These are phyloP conservation scores for Aegilops umbellulata DNA, from an alignment of 176 grass and related monocot species.

Conservation along the genomic window DNA sequence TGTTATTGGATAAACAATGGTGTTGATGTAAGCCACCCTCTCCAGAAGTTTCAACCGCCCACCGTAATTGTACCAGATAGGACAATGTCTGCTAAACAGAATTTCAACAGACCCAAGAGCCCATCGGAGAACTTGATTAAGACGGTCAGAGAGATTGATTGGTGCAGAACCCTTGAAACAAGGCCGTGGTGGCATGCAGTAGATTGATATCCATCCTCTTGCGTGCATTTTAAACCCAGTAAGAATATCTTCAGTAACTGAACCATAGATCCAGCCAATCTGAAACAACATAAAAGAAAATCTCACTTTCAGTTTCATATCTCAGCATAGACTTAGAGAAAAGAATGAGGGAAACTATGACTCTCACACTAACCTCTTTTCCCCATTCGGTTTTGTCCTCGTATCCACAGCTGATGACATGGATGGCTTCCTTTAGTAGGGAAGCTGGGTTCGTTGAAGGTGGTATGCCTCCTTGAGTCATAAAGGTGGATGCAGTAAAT, in stretches of 20 bases:
- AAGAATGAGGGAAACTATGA: neutral
- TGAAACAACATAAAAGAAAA: conserved; percentile 31
- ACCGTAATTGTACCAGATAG: conserved; percentile 91
- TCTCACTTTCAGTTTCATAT: neutral
- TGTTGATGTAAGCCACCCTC: conserved; percentile 96
- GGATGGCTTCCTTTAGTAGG: conserved; percentile 96
- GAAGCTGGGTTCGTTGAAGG: conserved; percentile 89
- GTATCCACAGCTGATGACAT: conserved; percentile 96
- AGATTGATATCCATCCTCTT: conserved; percentile 95
- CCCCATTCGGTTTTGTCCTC: conserved; percentile 99
- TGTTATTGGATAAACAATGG: conserved; percentile 95
- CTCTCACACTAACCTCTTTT: conserved; percentile 78
- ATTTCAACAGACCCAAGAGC: conserved; percentile 97
- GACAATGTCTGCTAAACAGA: conserved; percentile 92
- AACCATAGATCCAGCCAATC: conserved; percentile 99
- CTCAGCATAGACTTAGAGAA: neutral
- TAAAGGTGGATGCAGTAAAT: conserved; percentile 90
- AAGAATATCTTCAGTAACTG: conserved; percentile 94
- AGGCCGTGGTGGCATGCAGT: conserved; percentile 86
- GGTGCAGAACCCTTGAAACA: conserved; percentile 94
- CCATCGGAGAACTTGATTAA: conserved; percentile 94
- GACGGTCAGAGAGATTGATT: conserved; percentile 98
- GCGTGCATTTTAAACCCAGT: conserved; percentile 98
- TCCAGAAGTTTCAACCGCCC: conserved; percentile 88
- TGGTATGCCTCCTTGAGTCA: conserved; percentile 89